Conservation (phyloP, 352 stramenopile genomes). For the Phytophthora citricola region DNA sequence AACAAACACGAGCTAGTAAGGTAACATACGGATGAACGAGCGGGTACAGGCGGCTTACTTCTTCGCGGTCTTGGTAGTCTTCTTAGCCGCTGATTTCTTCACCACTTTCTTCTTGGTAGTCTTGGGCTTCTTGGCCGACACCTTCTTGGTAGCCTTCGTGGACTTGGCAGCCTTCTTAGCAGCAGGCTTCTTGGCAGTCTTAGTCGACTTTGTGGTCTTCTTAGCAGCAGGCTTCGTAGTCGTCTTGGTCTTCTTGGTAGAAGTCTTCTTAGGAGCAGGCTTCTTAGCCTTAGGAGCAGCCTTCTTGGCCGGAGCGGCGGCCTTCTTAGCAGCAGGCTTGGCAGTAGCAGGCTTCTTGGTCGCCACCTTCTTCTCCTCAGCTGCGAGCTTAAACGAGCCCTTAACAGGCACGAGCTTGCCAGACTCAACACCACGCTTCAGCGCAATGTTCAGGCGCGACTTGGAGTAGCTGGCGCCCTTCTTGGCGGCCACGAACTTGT, state of each 20-base stretch:
- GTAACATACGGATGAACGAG: slow-evolving; percentile 13
- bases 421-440: slow-evolving; percentile 90
- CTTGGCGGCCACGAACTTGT: slow-evolving; percentile 93
- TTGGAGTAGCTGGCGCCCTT: slow-evolving; percentile 83
- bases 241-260: slow-evolving; percentile 25
- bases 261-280: slow-evolving; percentile 31
- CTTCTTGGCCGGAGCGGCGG: slow-evolving; percentile 43
- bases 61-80: slow-evolving; percentile 50
- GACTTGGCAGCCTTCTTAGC: slow-evolving; percentile 27
- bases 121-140: slow-evolving; percentile 57
- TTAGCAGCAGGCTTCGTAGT: slow-evolving; percentile 35
- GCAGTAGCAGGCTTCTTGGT: slow-evolving; percentile 48
- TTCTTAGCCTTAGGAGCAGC: slow-evolving; percentile 35
- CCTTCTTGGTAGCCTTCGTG: slow-evolving; percentile 45
- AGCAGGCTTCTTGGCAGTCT: slow-evolving; percentile 36
- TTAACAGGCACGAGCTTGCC: slow-evolving; percentile 94
- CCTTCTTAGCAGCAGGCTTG: slow-evolving; percentile 41
- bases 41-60: slow-evolving; percentile 32
- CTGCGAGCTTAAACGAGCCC: slow-evolving; percentile 94
- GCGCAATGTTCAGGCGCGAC: slow-evolving; percentile 86
- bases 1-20: slow-evolving; percentile 31
- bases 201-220: slow-evolving; percentile 43
- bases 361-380: slow-evolving; percentile 90
- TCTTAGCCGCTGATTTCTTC: slow-evolving; percentile 77
- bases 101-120: slow-evolving; percentile 70